Percentiles rank a stretch among this genome's conserved stretches.
phyloP scores from a whole-genome alignment of 2,329 filamentous ascomycete species.

The Sclerotinia sclerotiorum region DNA sequence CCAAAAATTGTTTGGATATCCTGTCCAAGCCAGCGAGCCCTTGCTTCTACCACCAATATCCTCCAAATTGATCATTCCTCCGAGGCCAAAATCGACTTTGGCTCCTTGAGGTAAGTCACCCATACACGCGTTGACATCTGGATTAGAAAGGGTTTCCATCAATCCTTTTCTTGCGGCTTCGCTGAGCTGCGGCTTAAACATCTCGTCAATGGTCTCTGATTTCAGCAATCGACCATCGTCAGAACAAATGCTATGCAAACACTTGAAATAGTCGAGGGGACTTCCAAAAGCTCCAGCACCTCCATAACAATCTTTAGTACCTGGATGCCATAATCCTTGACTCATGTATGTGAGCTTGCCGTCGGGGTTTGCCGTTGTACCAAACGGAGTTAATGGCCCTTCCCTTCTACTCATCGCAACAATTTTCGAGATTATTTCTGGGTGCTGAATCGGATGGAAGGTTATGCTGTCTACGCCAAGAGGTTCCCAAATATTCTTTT shows the following conservation, averaged over 20 bases:
- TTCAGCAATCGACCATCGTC: slow-evolving; percentile 52
- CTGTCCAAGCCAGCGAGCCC: slow-evolving; percentile 47
- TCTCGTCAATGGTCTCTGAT: slow-evolving; percentile 44
- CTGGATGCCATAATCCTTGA: slow-evolving; percentile 20
- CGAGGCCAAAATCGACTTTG: slow-evolving; percentile 44
- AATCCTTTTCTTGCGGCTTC: slow-evolving; percentile 29
- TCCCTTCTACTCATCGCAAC: slow-evolving; percentile 29
- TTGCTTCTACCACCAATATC: slow-evolving; percentile 42
- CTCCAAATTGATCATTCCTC: slow-evolving; percentile 46
- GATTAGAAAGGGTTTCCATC: slow-evolving; percentile 31
- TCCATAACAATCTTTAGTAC: slow-evolving; percentile 32
- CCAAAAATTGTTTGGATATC: slow-evolving; percentile 50
- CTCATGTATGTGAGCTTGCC: slow-evolving; percentile 25
- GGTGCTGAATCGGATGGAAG: slow-evolving; percentile 28
- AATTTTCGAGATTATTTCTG: slow-evolving; percentile 29
- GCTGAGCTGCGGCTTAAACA: slow-evolving; percentile 51
- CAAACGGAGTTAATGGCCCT: slow-evolving; percentile 27
- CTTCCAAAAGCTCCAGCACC: slow-evolving; percentile 43
- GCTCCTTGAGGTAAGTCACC: slow-evolving; percentile 42
- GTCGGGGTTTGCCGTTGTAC: slow-evolving; percentile 26
- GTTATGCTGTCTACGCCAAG: slow-evolving; percentile 32
- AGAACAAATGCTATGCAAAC: slow-evolving; percentile 49
- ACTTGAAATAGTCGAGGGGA: slow-evolving; percentile 46
- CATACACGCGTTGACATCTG: slow-evolving; percentile 27
- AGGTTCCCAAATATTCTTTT: slow-evolving; percentile 46